Evolutionary conservation across 108 stramenopile genomes (phyloP).

Genomic region (Cyclotella kingstonii): DNA sequence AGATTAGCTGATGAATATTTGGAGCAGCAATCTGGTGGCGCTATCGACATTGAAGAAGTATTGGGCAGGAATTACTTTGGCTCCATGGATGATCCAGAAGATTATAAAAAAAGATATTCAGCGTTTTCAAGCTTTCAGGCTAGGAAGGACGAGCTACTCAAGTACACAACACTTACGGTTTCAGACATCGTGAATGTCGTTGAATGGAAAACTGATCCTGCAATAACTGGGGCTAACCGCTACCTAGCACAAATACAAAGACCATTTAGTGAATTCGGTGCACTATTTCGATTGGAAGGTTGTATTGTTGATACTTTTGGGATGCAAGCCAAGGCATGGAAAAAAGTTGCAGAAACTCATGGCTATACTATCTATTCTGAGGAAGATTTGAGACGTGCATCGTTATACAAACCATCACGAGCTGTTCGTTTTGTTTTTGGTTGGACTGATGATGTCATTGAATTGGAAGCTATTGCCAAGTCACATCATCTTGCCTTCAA

Average conservation of each 20-base stretch:
- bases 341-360: slow-evolving; percentile 55
- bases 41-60: slow-evolving; percentile 31
- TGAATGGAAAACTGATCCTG: slow-evolving; percentile 56
- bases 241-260: slow-evolving; percentile 62
- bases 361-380: slow-evolving; percentile 42
- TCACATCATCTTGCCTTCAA: slow-evolving; percentile 44
- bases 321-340: slow-evolving; percentile 67
- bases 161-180: slow-evolving; percentile 60
- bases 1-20: slow-evolving; percentile 33
- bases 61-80: slow-evolving; percentile 37
- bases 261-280: slow-evolving; percentile 75
- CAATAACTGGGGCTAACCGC: slow-evolving; percentile 59
- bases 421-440: slow-evolving; percentile 62
- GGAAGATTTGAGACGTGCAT: slow-evolving; percentile 56
- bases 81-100: slow-evolving; percentile 37
- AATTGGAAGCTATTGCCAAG: slow-evolving; percentile 41
- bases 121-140: slow-evolving; percentile 51
- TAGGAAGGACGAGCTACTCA: slow-evolving; percentile 59
- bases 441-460: slow-evolving; percentile 64
- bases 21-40: slow-evolving; percentile 16
- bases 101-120: slow-evolving; percentile 46
- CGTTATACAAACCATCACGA: slow-evolving; percentile 54
- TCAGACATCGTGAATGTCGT: slow-evolving; percentile 63
- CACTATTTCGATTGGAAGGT: slow-evolving; percentile 78
- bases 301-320: slow-evolving; percentile 71